These are phyloP conservation scores for Inonotus hispidus DNA, from an alignment of 1,284 basidiomycete species.

Conservation along the genomic window DNA sequence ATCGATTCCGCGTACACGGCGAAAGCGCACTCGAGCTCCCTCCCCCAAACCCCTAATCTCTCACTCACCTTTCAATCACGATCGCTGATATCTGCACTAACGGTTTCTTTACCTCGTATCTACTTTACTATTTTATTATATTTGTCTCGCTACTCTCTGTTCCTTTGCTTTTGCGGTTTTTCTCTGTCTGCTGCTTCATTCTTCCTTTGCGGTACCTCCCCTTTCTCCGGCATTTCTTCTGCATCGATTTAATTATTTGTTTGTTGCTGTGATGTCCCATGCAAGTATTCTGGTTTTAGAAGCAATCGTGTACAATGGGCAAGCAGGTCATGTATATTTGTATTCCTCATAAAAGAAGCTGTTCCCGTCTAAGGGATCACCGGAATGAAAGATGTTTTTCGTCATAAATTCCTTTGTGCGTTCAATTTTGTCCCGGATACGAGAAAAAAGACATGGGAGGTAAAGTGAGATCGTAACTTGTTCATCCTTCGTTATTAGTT, in stretches of 20 bases:
- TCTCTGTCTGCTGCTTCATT: not conserved
- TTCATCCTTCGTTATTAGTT: not conserved
- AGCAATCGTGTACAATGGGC: not conserved
- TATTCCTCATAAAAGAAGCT: not conserved
- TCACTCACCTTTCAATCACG: not conserved
- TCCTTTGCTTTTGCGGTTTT: not conserved
- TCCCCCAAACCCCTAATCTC: conserved; percentile 1
- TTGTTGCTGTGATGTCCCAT: conserved; percentile 7
- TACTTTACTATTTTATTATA: not conserved
- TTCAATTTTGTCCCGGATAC: not conserved
- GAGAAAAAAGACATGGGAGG: not conserved
- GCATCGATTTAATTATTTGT: not conserved
- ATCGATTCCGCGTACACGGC: conserved; percentile 80
- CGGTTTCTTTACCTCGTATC: not conserved
- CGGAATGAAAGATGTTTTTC: not conserved
- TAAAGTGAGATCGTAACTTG: not conserved
- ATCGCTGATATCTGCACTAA: not conserved
- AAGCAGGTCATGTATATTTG: not conserved
- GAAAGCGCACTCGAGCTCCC: conserved; percentile 26
- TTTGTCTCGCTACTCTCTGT: not conserved
- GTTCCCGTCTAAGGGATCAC: not conserved
- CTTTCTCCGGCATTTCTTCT: not conserved
- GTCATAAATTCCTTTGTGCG: not conserved
- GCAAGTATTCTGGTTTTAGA: not conserved
- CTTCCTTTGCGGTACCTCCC: not conserved